phyloP scores from a whole-genome alignment of 2,329 filamentous ascomycete species.

The Fusarium protoensiforme region DNA sequence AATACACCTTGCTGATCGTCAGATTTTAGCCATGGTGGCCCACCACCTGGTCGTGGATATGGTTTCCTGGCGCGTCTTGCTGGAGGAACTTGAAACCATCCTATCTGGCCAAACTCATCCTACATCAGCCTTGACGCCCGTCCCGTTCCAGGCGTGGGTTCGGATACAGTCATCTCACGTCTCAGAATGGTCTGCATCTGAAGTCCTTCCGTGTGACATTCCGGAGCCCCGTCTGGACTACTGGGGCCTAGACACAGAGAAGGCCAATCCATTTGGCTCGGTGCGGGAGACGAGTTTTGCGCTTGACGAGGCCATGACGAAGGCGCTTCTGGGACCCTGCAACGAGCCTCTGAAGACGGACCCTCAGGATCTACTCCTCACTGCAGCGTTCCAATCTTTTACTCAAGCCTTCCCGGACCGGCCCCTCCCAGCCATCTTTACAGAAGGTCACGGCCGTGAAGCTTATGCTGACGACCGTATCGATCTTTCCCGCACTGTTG shows the following conservation, averaged over 20 bases:
- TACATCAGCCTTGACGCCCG: background rate
- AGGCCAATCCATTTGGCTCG: background rate
- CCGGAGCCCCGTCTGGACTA: background rate
- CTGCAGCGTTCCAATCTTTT: conserved; percentile 49
- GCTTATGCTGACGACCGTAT: conserved; percentile 21
- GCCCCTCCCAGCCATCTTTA: conserved; percentile 47
- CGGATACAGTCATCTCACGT: background rate
- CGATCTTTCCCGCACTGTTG: conserved; percentile 53
- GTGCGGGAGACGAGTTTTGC: background rate
- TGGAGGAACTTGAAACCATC: background rate
- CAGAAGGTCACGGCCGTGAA: conserved; percentile 55
- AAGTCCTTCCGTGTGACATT: background rate
- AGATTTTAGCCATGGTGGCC: background rate
- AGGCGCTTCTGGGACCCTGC: background rate
- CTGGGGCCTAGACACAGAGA: background rate
- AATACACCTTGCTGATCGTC: background rate
- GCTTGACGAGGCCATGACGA: background rate
- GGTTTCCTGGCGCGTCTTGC: background rate
- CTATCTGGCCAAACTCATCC: background rate
- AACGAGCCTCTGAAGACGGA: conserved; percentile 44
- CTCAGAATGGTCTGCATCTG: too few species aligned
- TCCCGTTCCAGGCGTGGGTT: background rate
- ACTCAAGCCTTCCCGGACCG: conserved; percentile 47
- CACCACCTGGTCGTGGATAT: conserved; percentile 3
- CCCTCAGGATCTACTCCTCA: conserved; percentile 52